Conservation (phyloP, 495 filamentous ascomycete genomes). For the Tetracladium marchalianum region DNA sequence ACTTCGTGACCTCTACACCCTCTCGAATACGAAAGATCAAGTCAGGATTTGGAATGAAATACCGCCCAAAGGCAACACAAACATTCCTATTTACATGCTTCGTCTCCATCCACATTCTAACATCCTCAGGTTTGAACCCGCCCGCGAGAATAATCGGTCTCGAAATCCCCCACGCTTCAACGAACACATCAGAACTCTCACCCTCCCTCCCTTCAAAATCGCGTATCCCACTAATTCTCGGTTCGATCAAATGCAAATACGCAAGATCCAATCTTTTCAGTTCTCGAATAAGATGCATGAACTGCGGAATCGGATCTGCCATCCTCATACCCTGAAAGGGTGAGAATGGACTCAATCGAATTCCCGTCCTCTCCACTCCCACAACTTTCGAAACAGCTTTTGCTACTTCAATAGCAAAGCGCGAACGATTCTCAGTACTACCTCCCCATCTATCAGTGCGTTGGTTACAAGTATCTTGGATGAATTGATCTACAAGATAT, state of each 20-base stretch:
- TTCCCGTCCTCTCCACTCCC: not conserved
- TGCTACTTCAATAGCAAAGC: conserved; percentile 43
- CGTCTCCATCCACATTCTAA: not conserved
- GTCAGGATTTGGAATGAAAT: conserved; percentile 3
- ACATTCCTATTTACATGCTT: not conserved
- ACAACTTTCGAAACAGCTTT: conserved; percentile 42
- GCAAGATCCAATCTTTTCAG: not conserved
- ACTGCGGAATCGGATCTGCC: not conserved
- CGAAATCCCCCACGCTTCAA: not conserved
- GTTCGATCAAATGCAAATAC: conserved; percentile 9
- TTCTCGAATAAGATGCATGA: not conserved
- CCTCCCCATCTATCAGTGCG: conserved; percentile 54
- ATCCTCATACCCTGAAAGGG: not conserved
- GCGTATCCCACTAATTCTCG: not conserved
- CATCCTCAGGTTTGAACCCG: not conserved
- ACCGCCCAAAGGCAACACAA: not conserved
- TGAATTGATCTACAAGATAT: conserved; percentile 1
- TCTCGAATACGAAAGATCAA: not conserved
- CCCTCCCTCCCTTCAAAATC: not conserved
- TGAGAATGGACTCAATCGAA: not conserved
- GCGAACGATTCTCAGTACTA: conserved; percentile 49
- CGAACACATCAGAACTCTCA: not conserved
- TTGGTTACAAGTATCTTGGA: conserved; percentile 27
- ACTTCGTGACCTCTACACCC: not conserved
- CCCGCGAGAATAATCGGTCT: not conserved